Evolutionary conservation across 1,284 basidiomycete species (phyloP).

Genomic region (Ganoderma lingzhi): DNA sequence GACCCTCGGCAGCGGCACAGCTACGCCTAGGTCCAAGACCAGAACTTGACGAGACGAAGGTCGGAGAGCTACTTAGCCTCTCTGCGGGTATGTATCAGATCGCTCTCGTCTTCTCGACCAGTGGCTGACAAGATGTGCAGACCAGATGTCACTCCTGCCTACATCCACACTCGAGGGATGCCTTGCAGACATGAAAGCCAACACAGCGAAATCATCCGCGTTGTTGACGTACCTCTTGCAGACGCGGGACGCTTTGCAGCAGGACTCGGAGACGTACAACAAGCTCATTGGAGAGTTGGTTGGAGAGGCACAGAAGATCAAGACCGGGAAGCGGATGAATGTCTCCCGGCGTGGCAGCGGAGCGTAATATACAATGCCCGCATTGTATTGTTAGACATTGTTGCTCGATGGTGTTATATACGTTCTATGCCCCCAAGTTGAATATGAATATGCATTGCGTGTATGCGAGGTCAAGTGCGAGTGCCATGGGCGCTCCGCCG

Average conservation of each 20-base stretch:
- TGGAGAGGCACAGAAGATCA: constrained; percentile 83
- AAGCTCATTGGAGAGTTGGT: constrained; percentile 83
- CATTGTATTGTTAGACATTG: constrained; percentile 22
- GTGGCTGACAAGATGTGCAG: constrained; percentile 48
- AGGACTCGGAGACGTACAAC: constrained; percentile 89
- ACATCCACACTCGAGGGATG: constrained; percentile 70
- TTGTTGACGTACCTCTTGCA: constrained; percentile 85
- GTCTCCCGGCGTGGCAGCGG: constrained; percentile 61
- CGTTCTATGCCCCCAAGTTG: not conserved
- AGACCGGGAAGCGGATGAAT: constrained; percentile 58
- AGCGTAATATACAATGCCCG: constrained; percentile 33
- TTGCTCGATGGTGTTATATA: not conserved
- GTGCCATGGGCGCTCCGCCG: constrained; percentile 11
- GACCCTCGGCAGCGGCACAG: constrained; percentile 49
- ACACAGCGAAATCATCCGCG: constrained; percentile 77
- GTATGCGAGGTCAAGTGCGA: not conserved
- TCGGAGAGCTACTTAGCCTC: constrained; percentile 73
- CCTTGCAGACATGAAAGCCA: constrained; percentile 69
- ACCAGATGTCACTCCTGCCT: constrained; percentile 75
- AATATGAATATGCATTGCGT: not conserved
- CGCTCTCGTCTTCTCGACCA: not conserved
- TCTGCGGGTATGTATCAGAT: constrained; percentile 62
- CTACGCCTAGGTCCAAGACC: constrained; percentile 79
- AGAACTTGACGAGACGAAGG: constrained; percentile 68
- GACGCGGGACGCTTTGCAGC: constrained; percentile 82